These are phyloP conservation scores for Climacium dendroides DNA, from an alignment of 225 moss, liverwort and hornwort species.

Conservation along the genomic window DNA sequence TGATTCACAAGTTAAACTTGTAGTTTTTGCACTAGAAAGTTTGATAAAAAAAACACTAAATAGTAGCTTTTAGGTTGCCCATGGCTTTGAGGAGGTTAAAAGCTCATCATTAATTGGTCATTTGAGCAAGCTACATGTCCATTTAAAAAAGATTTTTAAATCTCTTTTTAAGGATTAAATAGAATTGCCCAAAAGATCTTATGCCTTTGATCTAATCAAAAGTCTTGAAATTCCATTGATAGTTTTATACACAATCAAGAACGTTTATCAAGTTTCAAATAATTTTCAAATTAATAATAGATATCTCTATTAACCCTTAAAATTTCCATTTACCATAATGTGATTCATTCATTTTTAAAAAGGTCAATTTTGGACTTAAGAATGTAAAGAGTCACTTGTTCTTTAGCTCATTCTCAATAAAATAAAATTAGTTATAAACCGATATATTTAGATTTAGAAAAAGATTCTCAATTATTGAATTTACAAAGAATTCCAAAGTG, in stretches of 20 bases:
- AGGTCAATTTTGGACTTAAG: too few relatives aligned
- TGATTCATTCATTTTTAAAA: too few relatives aligned
- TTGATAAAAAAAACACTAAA: neutral
- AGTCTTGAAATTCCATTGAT: neutral
- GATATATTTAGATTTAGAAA: too few relatives aligned
- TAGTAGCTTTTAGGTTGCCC: neutral
- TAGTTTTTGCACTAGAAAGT: neutral
- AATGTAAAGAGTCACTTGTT: too few relatives aligned
- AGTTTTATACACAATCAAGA: neutral
- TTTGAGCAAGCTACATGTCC: neutral
- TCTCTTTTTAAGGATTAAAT: neutral
- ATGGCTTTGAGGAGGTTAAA: rapidly evolving
- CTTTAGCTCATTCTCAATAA: too few relatives aligned
- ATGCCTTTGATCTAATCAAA: neutral
- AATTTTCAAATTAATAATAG: rapidly evolving
- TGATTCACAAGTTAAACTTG: neutral
- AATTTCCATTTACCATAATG: too few relatives aligned
- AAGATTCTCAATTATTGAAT: too few relatives aligned
- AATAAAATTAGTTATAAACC: too few relatives aligned
- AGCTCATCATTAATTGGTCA: neutral
- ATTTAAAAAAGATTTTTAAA: neutral
- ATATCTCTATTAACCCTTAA: neutral
- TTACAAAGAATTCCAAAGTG: too few relatives aligned
- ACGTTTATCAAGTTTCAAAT: neutral
- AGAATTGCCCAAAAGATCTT: neutral